These are phyloP conservation scores for Paracorniculantispora psalliotae DNA, from an alignment of 2,329 filamentous ascomycete species.

Conservation along the genomic window DNA sequence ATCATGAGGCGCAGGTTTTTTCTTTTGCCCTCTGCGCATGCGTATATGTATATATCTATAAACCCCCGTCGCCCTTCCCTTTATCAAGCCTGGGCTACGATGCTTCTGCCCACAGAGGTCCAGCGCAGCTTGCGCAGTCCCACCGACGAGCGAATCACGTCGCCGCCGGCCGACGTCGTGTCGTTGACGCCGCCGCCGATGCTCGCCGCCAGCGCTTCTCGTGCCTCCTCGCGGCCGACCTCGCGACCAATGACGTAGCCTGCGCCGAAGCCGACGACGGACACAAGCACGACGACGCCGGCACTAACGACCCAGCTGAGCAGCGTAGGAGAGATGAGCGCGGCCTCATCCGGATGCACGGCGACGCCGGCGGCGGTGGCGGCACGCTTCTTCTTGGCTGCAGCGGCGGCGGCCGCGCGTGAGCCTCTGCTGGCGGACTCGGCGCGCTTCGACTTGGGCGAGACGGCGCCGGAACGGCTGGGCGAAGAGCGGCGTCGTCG, in stretches of 20 bases:
- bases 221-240: constrained; percentile 56
- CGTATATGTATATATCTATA: constrained; percentile 9
- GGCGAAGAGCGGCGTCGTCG: constrained; percentile 24
- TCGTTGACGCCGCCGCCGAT: constrained; percentile 37
- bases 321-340: constrained; percentile 53
- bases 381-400: constrained; percentile 58
- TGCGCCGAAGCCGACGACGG: constrained; percentile 63
- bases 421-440: constrained; percentile 33
- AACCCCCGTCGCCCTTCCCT: neutral
- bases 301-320: constrained; percentile 62
- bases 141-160: constrained; percentile 47
- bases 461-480: constrained; percentile 19
- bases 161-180: constrained; percentile 45
- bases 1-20: constrained; percentile 3
- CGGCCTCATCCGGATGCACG: too few species aligned
- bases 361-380: constrained; percentile 23
- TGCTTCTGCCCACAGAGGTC: constrained; percentile 47
- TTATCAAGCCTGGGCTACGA: constrained; percentile 33
- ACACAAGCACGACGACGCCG: constrained; percentile 62
- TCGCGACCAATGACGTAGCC: constrained; percentile 65
- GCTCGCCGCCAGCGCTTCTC: constrained; percentile 34
- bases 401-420: too few species aligned
- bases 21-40: neutral
- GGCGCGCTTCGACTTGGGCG: constrained; percentile 48
- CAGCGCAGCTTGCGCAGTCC: constrained; percentile 51